phyloP scores from a whole-genome alignment of 805 yeast genomes.

The Saccharomyces jurei region DNA sequence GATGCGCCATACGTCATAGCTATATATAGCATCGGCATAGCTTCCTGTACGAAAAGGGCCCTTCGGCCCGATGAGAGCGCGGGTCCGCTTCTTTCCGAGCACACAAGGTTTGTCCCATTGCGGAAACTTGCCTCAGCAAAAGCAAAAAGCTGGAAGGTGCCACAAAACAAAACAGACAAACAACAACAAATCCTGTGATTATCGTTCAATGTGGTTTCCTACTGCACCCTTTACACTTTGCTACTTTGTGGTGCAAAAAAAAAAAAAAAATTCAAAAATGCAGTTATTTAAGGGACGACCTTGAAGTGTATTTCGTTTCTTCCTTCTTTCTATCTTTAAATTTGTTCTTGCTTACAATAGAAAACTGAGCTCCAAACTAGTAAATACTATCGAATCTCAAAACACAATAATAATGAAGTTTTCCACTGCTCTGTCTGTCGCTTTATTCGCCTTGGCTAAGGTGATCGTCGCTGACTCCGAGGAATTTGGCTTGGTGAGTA shows the following conservation, averaged over 20 bases:
- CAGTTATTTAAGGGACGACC: neutral
- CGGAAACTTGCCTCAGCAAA: neutral
- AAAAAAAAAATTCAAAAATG: neutral
- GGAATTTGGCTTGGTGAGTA: constrained; percentile 29
- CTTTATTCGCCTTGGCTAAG: constrained; percentile 23
- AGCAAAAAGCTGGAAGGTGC: neutral
- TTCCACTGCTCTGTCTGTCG: constrained; percentile 17
- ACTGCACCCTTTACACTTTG: neutral
- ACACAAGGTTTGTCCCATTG: neutral
- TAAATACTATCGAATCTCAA: neutral
- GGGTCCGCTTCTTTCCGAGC: neutral
- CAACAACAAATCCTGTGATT: neutral
- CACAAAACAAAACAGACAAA: neutral
- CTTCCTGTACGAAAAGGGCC: neutral
- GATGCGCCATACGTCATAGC: neutral
- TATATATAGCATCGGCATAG: neutral
- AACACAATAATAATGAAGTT: constrained; percentile 17
- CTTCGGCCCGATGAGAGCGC: neutral
- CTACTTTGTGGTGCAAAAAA: neutral
- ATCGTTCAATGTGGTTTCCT: neutral
- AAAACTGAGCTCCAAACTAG: neutral
- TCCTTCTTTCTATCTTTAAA: neutral
- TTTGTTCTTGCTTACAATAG: neutral
- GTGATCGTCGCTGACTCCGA: constrained; percentile 31
- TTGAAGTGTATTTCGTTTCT: neutral